Evolutionary conservation across 352 stramenopile genomes (phyloP).

Genomic region (Pythium phragmitis): DNA sequence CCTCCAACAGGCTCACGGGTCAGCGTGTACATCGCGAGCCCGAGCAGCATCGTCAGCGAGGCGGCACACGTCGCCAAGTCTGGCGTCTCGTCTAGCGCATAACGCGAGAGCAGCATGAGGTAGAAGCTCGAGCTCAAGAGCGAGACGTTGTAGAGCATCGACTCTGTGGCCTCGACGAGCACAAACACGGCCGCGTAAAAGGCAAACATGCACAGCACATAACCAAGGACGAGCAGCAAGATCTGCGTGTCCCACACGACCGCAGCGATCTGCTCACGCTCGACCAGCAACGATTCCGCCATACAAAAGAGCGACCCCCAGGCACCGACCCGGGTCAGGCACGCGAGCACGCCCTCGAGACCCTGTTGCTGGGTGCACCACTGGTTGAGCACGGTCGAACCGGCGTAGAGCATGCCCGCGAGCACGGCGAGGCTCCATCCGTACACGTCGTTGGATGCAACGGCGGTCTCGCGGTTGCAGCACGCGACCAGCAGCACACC

Average conservation of each 20-base stretch:
- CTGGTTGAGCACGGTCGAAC: slow-evolving; percentile 42
- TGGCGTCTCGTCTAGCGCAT: slow-evolving; percentile 31
- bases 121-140: slow-evolving; percentile 42
- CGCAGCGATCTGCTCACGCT: slow-evolving; percentile 25
- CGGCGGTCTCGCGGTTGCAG: slow-evolving; percentile 19
- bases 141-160: slow-evolving; percentile 39
- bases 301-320: slow-evolving; percentile 32
- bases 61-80: slow-evolving; percentile 22
- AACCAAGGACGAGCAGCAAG: slow-evolving; percentile 32
- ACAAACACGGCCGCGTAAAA: slow-evolving; percentile 44
- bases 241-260: slow-evolving; percentile 33
- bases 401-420: slow-evolving; percentile 36
- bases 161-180: slow-evolving; percentile 29
- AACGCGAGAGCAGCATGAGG: slow-evolving; percentile 30
- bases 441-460: slow-evolving; percentile 31
- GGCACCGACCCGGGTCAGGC: slow-evolving; percentile 32
- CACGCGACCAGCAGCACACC: slow-evolving; percentile 33
- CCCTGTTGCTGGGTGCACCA: slow-evolving; percentile 32
- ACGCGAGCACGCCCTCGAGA: slow-evolving; percentile 32
- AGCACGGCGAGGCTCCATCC: slow-evolving; percentile 34
- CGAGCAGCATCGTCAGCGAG: slow-evolving; percentile 33
- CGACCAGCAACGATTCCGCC: slow-evolving; percentile 31
- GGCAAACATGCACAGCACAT: slow-evolving; percentile 35
- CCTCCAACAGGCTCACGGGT: slow-evolving; percentile 16
- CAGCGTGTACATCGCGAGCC: slow-evolving; percentile 33